A percentile compares a stretch with the other conserved stretches of the same genome.
phyloP scores from a whole-genome alignment of 2,329 filamentous ascomycete species.

The Fusarium pseudograminearum region DNA sequence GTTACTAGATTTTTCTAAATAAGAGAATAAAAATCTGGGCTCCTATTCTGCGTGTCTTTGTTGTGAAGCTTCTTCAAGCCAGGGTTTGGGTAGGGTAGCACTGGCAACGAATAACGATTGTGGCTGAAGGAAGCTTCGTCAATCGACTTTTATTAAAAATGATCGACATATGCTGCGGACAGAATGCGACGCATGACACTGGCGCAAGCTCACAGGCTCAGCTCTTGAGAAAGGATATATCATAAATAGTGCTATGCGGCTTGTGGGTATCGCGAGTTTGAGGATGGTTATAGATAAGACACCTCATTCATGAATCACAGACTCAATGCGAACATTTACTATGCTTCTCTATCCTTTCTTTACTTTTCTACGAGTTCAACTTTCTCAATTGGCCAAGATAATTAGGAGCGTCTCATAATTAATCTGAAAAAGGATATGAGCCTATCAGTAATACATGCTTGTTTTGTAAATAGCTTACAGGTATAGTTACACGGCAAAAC shows the following conservation, averaged over 20 bases:
- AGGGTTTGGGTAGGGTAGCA: neutral
- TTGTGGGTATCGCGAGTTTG: neutral
- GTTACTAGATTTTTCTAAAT: neutral
- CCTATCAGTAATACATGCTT: neutral
- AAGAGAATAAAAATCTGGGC: neutral
- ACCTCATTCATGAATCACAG: neutral
- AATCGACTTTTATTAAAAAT: neutral
- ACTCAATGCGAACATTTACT: neutral
- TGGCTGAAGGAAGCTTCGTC: constrained; percentile 33
- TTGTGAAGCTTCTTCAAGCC: constrained; percentile 3
- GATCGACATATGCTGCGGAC: constrained; percentile 37
- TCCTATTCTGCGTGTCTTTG: neutral
- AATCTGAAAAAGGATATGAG: too few species aligned
- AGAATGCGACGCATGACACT: constrained; percentile 24
- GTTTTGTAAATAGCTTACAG: neutral
- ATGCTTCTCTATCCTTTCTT: neutral
- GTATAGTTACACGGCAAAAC: constrained; percentile 12
- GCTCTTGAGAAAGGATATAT: neutral
- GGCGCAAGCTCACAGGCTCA: constrained; percentile 22
- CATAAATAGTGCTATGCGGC: neutral
- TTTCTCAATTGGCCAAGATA: neutral
- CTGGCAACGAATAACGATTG: constrained; percentile 2
- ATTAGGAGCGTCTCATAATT: too few species aligned
- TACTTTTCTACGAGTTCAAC: neutral
- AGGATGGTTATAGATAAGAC: neutral